phyloP scores from a whole-genome alignment of 805 yeast species.

The Yamadazyma takamatsuzukensis region DNA sequence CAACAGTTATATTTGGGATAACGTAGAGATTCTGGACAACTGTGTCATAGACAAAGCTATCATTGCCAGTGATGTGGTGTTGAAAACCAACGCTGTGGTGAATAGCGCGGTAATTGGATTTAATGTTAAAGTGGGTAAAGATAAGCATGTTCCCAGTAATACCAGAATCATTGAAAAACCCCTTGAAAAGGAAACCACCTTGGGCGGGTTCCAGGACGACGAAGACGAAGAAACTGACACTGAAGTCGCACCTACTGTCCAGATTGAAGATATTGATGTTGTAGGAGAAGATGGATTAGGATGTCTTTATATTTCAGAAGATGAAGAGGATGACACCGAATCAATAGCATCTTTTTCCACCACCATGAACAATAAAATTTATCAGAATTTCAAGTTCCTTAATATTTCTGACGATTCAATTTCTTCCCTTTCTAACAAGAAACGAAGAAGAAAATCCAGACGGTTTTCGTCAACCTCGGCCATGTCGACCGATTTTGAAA shows the following conservation, averaged over 20 bases:
- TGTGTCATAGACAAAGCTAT: conserved; percentile 58
- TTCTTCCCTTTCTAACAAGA: conserved; percentile 46
- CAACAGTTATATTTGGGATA: conserved; percentile 86
- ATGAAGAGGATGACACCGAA: conserved; percentile 31
- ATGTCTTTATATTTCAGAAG: conserved; percentile 43
- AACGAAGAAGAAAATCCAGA: conserved; percentile 31
- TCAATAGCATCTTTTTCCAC: conserved; percentile 1
- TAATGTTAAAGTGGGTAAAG: conserved; percentile 61
- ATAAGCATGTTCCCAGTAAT: conserved; percentile 45
- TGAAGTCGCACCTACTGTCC: not conserved
- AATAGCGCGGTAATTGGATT: conserved; percentile 74
- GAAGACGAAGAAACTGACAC: conserved; percentile 13
- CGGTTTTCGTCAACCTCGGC: conserved; percentile 34
- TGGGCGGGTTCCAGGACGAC: conserved; percentile 23
- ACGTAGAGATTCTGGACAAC: conserved; percentile 67
- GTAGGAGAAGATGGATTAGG: conserved; percentile 54
- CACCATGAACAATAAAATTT: conserved; percentile 7
- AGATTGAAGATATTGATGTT: conserved; percentile 38
- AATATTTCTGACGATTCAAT: conserved; percentile 59
- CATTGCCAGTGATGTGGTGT: conserved; percentile 59
- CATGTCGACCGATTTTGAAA: conserved; percentile 46
- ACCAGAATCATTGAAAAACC: conserved; percentile 52
- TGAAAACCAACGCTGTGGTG: conserved; percentile 51
- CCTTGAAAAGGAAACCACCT: conserved; percentile 22
- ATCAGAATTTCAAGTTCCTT: conserved; percentile 24